phyloP scores from a whole-genome alignment of 2,329 filamentous ascomycete species.

The Hypoxylon sp. region DNA sequence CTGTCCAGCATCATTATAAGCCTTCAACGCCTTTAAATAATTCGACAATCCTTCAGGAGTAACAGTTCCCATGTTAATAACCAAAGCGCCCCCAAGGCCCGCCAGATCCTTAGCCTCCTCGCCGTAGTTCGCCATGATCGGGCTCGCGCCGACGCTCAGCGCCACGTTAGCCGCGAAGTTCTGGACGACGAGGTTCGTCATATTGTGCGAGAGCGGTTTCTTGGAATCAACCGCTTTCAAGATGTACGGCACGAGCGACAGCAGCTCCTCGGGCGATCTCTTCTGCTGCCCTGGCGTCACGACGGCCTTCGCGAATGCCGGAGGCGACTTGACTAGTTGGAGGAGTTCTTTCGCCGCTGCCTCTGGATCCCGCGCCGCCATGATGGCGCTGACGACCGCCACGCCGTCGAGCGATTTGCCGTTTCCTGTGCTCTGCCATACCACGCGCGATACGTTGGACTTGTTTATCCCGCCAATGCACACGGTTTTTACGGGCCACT shows the following conservation, averaged over 20 bases:
- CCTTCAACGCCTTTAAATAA: constrained; percentile 76
- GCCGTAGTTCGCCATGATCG: constrained; percentile 92
- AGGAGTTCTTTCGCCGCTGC: constrained; percentile 68
- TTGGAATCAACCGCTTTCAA: constrained; percentile 68
- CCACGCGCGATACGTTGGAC: constrained; percentile 75
- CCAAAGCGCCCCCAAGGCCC: constrained; percentile 76
- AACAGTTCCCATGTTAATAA: constrained; percentile 95
- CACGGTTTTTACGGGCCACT: constrained; percentile 67
- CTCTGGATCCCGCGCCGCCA: constrained; percentile 74
- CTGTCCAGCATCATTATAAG: constrained; percentile 80
- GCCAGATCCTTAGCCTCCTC: constrained; percentile 85
- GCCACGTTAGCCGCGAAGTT: constrained; percentile 95
- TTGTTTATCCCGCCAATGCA: constrained; percentile 90
- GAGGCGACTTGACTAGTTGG: constrained; percentile 59
- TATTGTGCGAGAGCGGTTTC: constrained; percentile 88
- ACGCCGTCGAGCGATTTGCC: constrained; percentile 77
- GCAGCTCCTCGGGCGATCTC: constrained; percentile 36
- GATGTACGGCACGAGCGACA: constrained; percentile 51
- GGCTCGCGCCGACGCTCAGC: constrained; percentile 82
- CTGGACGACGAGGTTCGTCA: constrained; percentile 96
- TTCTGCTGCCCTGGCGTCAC: constrained; percentile 22
- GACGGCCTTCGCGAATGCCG: constrained; percentile 39
- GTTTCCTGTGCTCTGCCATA: constrained; percentile 69
- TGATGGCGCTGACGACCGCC: constrained; percentile 88
- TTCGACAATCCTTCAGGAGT: constrained; percentile 77